Evolutionary conservation across 2,329 filamentous ascomycete species (phyloP), one percentile per base, ranked within the genome.

Genomic region (Thielaviopsis punctulata): DNA sequence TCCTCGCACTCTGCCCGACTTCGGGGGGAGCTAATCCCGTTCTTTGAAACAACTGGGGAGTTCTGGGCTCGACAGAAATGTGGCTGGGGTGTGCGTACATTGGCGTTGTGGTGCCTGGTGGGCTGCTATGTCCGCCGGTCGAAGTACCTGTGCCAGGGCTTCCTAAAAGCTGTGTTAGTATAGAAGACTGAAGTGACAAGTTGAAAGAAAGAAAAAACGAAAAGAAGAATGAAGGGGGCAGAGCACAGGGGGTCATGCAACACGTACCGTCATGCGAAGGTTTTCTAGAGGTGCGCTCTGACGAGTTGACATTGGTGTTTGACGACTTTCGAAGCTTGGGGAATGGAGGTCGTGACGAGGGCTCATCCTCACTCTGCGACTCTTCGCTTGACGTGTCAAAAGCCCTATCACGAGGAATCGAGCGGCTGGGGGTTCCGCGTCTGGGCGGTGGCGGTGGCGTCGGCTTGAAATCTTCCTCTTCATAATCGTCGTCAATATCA

Each of bases 361-460:
- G 6, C 25, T 53, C 51, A 7, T 24, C 10, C 15, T 53, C 51
- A 30, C 53, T 55, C 9, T 44, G 47, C 10, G 50, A 52, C 24
- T 55, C 53, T 22, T 50, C 48, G 27, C 53, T 55, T 6, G 53
- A 47, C 22, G 41, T 55, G 22, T 25, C 43, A 47, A 55, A 55
- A 22, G 53, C 53, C 19, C 47, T 22, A 22, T 49, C 41, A 13
- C 24, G 25, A 10, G 53, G 53, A 49, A 55, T 52, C 1, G 49
- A 21, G 15, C 47, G 30, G n/a, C 44, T 48, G 19, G 48, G 27
- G 3, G 10, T 45, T n/a, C 25, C 27, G 21, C 39, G 53, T 15
- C 50, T 46, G 10, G 47, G 50, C n/a, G 49, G 49, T 6, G 47
- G 50, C n/a, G 49, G 49, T 6, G 50, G 50, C 12, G 25, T 46